Base-by-base conservation (phyloP, 768 basidiomycete genomes). In the Mycena indigotica region DNA sequence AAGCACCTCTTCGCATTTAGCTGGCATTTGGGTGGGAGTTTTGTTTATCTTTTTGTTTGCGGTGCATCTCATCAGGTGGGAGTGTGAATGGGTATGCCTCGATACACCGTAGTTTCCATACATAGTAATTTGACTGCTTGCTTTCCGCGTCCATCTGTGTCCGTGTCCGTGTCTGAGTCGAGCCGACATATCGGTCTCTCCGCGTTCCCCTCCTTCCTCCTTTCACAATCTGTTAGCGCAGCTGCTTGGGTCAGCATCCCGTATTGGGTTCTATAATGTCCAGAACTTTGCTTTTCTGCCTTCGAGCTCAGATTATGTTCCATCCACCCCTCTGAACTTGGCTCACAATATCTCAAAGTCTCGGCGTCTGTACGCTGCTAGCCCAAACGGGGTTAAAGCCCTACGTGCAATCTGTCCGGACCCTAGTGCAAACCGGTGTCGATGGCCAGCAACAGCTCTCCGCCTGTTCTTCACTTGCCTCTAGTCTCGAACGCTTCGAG, bases 271-370 rank as follows among this genome's bases (percentile, higher is more conserved):
- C n/a, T n/a, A 28, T 53, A 30, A 23, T 38, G 53, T 50, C 48
- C 39, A 53, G 56, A 54, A 52, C 57, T 64, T 60, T 65, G 56
- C n/a, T n/a, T n/a, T n/a, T n/a, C n/a, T n/a, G n/a, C n/a, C n/a
- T n/a, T n/a, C n/a, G n/a, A n/a, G n/a, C n/a, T n/a, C n/a, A n/a
- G n/a, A n/a, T n/a, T n/a, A n/a, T n/a, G n/a, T n/a, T n/a, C n/a
- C n/a, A n/a, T n/a, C n/a, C n/a, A n/a, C n/a, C n/a, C n/a, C n/a
- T n/a, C n/a, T n/a, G n/a, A n/a, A n/a, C n/a, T n/a, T n/a, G n/a
- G n/a, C n/a, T n/a, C n/a, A n/a, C n/a, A n/a, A n/a, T n/a, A n/a
- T n/a, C n/a, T n/a, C n/a, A n/a, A n/a, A n/a, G n/a, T n/a, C n/a
- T n/a, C n/a, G n/a, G n/a, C n/a, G n/a, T n/a, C n/a, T n/a, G n/a